These are phyloP conservation scores for Candida tallmaniae DNA, from an alignment of 805 yeast species.

Conservation along the genomic window DNA sequence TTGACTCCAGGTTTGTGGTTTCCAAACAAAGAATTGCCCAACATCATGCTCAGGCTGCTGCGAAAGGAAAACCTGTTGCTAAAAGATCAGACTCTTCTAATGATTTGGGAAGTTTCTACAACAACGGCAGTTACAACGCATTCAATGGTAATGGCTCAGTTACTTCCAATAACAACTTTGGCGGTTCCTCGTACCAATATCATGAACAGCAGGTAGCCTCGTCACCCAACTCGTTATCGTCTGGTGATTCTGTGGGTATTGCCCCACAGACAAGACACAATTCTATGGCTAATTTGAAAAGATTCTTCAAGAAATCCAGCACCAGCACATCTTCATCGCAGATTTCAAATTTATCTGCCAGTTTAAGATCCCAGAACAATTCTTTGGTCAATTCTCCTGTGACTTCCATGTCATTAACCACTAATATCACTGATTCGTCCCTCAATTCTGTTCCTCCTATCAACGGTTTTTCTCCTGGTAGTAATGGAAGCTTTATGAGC, in stretches of 20 bases:
- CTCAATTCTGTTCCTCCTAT: constrained; percentile 23
- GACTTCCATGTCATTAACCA: constrained; percentile 20
- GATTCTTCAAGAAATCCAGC: constrained; percentile 56
- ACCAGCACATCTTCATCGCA: constrained; percentile 5
- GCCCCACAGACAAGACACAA: constrained; percentile 53
- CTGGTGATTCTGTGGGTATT: constrained; percentile 28
- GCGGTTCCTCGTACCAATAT: no score
- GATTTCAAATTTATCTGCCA: constrained; percentile 19
- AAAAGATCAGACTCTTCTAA: constrained; percentile 36
- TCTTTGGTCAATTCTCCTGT: constrained; percentile 11
- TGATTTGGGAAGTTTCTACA: constrained; percentile 39
- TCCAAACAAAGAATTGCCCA: constrained; percentile 69
- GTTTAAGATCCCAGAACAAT: constrained; percentile 18
- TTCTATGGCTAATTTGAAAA: constrained; percentile 72
- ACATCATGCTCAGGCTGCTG: constrained; percentile 38
- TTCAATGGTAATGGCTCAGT: no score
- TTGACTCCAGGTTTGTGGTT: constrained; percentile 84
- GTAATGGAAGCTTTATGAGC: neutral
- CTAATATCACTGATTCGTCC: constrained; percentile 30
- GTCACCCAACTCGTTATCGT: constrained; percentile 31
- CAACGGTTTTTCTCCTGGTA: constrained; percentile 4
- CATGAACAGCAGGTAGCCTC: constrained; percentile 22
- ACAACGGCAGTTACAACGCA: no score
- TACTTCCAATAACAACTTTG: no score
- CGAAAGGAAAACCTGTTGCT: constrained; percentile 30